Evolutionary conservation across 257 asterid species (phyloP).

Genomic region (Solanum raphanifolium): DNA sequence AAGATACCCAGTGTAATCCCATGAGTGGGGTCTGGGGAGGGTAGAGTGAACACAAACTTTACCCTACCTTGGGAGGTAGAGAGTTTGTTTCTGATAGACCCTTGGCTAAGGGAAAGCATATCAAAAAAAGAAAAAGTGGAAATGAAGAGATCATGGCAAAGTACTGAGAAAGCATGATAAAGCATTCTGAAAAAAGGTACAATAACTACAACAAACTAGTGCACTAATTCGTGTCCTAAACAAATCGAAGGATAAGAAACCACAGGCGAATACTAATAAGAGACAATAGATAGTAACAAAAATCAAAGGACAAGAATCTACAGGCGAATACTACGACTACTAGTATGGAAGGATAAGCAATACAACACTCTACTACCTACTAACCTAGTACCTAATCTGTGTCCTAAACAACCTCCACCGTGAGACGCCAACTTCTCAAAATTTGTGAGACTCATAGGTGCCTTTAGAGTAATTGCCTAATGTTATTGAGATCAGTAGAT

Average conservation of each 20-base stretch:
- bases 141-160: background rate
- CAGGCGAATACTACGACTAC: background rate
- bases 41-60: background rate
- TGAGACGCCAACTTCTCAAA: background rate
- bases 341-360: background rate
- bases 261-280: background rate
- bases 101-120: background rate
- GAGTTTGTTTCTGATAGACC: background rate
- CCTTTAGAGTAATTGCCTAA: background rate
- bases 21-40: background rate
- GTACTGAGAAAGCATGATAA: background rate
- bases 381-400: background rate
- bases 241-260: background rate
- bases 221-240: background rate
- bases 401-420: background rate
- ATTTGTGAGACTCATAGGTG: background rate
- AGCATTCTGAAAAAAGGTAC: background rate
- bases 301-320: background rate
- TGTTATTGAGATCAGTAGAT: background rate
- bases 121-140: background rate
- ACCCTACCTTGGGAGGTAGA: background rate
- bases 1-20: background rate
- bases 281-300: too few species aligned
- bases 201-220: background rate
- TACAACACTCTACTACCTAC: background rate